Conservation (phyloP, 1,139 yeast species). For the Scheffersomyces quercinus region DNA sequence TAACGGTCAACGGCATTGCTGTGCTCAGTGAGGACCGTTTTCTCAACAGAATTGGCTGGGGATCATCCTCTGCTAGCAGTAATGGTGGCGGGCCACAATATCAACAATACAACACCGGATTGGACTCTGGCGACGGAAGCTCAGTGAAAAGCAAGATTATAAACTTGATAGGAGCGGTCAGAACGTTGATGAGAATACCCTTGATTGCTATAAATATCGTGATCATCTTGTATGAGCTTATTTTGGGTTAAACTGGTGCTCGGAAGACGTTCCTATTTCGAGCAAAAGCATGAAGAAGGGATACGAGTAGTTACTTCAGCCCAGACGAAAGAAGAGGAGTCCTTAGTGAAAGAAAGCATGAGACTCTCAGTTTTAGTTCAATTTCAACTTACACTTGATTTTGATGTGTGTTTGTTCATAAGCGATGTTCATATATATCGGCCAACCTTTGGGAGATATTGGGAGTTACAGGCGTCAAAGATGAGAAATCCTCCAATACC, state of each 20-base stretch:
- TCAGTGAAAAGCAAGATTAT: conserved; percentile 59
- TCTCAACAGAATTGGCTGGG: conserved; percentile 62
- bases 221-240: conserved; percentile 69
- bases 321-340: too few species aligned
- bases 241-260: conserved; percentile 53
- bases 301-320: too few species aligned
- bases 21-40: conserved; percentile 82
- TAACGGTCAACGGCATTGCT: conserved; percentile 75
- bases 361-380: too few species aligned
- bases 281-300: too few species aligned
- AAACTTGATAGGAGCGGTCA: conserved; percentile 67
- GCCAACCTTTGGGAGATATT: too few species aligned
- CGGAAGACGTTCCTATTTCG: too few species aligned
- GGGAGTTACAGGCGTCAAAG: too few species aligned
- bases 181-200: conserved; percentile 77
- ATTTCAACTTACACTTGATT: too few species aligned
- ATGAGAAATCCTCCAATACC: too few species aligned
- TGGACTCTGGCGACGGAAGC: conserved; percentile 31
- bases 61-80: conserved; percentile 19
- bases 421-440: too few species aligned
- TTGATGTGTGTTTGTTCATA: too few species aligned
- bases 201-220: conserved; percentile 65
- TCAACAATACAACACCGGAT: conserved; percentile 26
- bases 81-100: conserved; percentile 22
- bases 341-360: too few species aligned